A percentile compares a stretch with the other conserved stretches of the same genome.
Conservation (phyloP, 352 stramenopile species). For the Pythium apleroticum region DNA sequence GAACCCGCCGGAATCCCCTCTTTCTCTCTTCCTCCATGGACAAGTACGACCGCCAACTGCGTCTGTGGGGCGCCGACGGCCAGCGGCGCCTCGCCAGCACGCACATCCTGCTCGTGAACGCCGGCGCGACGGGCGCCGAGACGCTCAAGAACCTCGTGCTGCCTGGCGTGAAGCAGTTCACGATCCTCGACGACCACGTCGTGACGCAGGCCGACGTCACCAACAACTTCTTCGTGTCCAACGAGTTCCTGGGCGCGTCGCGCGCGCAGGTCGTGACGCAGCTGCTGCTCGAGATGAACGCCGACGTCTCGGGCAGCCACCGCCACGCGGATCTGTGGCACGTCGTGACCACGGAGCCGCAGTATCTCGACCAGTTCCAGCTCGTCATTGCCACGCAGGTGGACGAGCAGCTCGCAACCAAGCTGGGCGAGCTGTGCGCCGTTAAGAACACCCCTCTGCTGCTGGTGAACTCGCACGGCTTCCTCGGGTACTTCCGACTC, state of each 20-base stretch:
- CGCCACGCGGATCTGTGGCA: constrained; percentile 46
- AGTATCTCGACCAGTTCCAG: constrained; percentile 68
- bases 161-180: constrained; percentile 88
- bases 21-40: constrained; percentile 39
- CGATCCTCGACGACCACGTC: constrained; percentile 90
- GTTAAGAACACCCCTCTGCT: constrained; percentile 80
- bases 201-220: constrained; percentile 76
- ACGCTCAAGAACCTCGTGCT: constrained; percentile 98
- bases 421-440: constrained; percentile 73
- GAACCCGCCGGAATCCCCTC: neutral
- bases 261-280: constrained; percentile 83
- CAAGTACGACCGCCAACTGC: constrained; percentile 99
- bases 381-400: constrained; percentile 90
- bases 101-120: constrained; percentile 90
- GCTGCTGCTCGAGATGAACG: constrained; percentile 95
- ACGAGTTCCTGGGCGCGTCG: constrained; percentile 46
- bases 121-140: constrained; percentile 93
- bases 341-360: constrained; percentile 55
- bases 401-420: constrained; percentile 47
- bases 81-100: constrained; percentile 89
- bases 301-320: constrained; percentile 81
- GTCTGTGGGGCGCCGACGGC: constrained; percentile 95
- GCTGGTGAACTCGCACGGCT: constrained; percentile 86
- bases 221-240: constrained; percentile 95
- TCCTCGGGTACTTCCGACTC: constrained; percentile 92